Evolutionary conservation across 129 eudicot genomes (phyloP).

Genomic region (Artemisia tridentata): DNA sequence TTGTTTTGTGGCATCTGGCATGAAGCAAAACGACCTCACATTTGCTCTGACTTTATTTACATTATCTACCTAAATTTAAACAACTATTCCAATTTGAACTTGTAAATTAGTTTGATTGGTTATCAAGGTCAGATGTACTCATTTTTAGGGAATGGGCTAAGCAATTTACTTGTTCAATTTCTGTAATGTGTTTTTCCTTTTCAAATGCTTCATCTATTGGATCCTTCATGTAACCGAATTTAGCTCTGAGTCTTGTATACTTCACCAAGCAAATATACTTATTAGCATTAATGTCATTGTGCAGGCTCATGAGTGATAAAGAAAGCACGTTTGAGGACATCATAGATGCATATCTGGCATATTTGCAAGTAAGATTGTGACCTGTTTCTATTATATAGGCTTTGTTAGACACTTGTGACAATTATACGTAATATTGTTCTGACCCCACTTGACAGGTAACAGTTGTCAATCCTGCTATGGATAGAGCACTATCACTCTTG

Average conservation of each 20-base stretch:
- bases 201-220: too few relatives aligned
- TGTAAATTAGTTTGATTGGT: too few relatives aligned
- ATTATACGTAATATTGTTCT: neutral
- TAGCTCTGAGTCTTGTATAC: too few relatives aligned
- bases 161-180: too few relatives aligned
- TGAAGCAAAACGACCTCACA: slow-evolving; percentile 6
- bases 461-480: slow-evolving; percentile 95
- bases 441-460: slow-evolving; percentile 51
- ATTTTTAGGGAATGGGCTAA: too few relatives aligned
- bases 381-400: slow-evolving; percentile 5
- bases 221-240: too few relatives aligned
- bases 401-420: neutral
- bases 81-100: too few relatives aligned
- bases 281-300: neutral
- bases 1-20: slow-evolving; percentile 8
- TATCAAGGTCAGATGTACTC: too few relatives aligned
- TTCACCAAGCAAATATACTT: too few relatives aligned
- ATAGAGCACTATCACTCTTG: slow-evolving; percentile 64
- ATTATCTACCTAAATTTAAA: too few relatives aligned
- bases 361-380: slow-evolving; percentile 70
- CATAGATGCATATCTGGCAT: slow-evolving; percentile 89
- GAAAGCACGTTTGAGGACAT: slow-evolving; percentile 81
- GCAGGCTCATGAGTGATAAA: slow-evolving; percentile 66
- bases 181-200: too few relatives aligned
- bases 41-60: neutral